A percentile compares a stretch with the other conserved stretches of the same genome.
These are phyloP conservation scores for Aspergillus ruber DNA, from an alignment of 2,329 filamentous ascomycete genomes.

Conservation along the genomic window DNA sequence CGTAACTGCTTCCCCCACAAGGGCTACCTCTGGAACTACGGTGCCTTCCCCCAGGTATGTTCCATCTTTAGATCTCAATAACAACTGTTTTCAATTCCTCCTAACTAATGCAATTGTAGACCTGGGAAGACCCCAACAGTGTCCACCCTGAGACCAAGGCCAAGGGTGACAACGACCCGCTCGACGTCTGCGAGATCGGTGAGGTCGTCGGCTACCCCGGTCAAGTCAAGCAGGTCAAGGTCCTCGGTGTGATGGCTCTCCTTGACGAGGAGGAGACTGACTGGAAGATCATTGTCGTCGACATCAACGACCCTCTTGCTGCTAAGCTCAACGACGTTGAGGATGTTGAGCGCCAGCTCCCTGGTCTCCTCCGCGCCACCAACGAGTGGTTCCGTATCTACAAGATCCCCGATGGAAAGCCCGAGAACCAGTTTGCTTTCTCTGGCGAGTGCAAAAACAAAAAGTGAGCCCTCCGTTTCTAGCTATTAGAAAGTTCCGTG, in stretches of 20 bases:
- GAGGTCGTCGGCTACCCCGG: constrained; percentile 94
- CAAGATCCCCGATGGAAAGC: constrained; percentile 99
- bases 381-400: constrained; percentile 99
- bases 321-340: constrained; percentile 97
- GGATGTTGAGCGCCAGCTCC: constrained; percentile 97
- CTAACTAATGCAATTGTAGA: constrained; percentile 48
- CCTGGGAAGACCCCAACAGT: constrained; percentile 97
- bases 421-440: constrained; percentile 99
- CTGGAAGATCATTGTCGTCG: constrained; percentile 99
- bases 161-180: constrained; percentile 98
- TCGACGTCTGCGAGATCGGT: constrained; percentile 99
- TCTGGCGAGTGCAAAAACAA: constrained; percentile 99
- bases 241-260: constrained; percentile 97
- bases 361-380: constrained; percentile 90
- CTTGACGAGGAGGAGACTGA: constrained; percentile 99
- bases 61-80: background rate
- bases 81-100: background rate
- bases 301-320: constrained; percentile 93
- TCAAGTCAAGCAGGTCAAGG: constrained; percentile 99
- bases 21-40: constrained; percentile 99
- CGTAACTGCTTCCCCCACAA: constrained; percentile 99
- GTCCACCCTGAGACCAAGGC: constrained; percentile 98
- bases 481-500: background rate
- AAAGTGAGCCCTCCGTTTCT: constrained; percentile 52
- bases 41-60: constrained; percentile 91